Percentiles rank a stretch among this genome's conserved stretches.
Conservation (phyloP, 1,284 basidiomycete genomes). For the Apiotrichum laibachii region DNA sequence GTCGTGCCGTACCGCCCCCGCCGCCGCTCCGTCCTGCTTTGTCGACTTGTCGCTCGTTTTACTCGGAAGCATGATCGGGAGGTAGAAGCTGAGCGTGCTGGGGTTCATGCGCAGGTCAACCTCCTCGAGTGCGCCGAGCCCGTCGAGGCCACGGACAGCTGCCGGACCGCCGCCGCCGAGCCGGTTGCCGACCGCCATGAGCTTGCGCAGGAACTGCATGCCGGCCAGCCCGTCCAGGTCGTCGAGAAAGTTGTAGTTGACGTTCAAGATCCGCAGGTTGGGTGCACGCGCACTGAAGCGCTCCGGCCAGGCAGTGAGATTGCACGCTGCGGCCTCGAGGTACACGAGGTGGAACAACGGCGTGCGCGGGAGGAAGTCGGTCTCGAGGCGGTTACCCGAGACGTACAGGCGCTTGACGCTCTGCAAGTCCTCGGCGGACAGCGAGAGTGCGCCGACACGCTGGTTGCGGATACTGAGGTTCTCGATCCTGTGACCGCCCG, state of each 20-base stretch:
- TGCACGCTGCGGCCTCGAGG: conserved; percentile 88
- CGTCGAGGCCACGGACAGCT: conserved; percentile 65
- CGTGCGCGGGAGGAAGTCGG: conserved; percentile 58
- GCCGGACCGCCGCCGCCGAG: conserved; percentile 53
- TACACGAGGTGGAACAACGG: conserved; percentile 77
- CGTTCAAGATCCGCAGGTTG: conserved; percentile 86
- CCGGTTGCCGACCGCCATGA: conserved; percentile 80
- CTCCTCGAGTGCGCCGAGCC: conserved; percentile 75
- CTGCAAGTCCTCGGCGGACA: conserved; percentile 69
- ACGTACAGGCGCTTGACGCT: conserved; percentile 91
- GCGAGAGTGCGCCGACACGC: conserved; percentile 43
- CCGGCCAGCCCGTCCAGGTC: conserved; percentile 67
- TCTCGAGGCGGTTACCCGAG: conserved; percentile 59
- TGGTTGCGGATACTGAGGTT: conserved; percentile 91
- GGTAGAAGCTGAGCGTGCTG: conserved; percentile 88
- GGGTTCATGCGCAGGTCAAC: conserved; percentile 93
- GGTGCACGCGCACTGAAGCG: conserved; percentile 68
- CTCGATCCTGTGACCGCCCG: conserved; percentile 69
- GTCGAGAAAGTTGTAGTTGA: conserved; percentile 90
- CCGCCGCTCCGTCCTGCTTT: not conserved
- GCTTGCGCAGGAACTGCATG: conserved; percentile 70
- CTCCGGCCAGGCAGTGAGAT: conserved; percentile 69
- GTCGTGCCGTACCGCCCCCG: not conserved
- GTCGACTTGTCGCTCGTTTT: not conserved
- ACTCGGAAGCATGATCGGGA: conserved; percentile 67